Conservation (phyloP, 2,329 filamentous ascomycete species). For the Stemphylium lycopersici region DNA sequence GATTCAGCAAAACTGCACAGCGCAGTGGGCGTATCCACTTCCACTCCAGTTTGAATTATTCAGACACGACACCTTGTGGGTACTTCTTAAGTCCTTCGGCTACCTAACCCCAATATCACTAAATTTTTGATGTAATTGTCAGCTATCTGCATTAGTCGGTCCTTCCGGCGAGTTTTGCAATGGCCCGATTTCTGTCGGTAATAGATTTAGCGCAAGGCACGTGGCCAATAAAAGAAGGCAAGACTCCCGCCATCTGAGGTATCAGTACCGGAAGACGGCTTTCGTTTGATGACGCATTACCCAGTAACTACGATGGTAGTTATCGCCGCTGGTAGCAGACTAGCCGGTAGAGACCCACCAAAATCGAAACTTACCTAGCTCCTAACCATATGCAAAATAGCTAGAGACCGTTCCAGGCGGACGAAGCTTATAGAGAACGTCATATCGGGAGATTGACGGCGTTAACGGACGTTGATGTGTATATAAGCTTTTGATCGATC, state of each 20-base stretch:
- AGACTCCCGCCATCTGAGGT: constrained; percentile 1
- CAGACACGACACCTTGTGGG: background rate
- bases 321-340: background rate
- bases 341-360: background rate
- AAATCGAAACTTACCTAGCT: background rate
- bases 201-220: constrained; percentile 2
- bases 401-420: constrained; percentile 1
- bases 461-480: background rate
- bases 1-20: background rate
- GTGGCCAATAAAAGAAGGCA: constrained; percentile 10
- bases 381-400: background rate
- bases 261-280: background rate
- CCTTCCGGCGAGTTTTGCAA: background rate
- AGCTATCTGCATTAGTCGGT: background rate
- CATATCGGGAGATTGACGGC: constrained; percentile 7
- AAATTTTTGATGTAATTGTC: background rate
- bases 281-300: constrained; percentile 12
- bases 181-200: constrained; percentile 6
- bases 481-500: constrained; percentile 2
- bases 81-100: background rate
- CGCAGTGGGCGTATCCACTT: background rate
- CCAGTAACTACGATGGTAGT: background rate
- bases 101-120: constrained; percentile 4
- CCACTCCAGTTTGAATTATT: background rate
- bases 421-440: constrained; percentile 5